Evolutionary conservation across 2,329 filamentous ascomycete species (phyloP), one percentile per base, ranked within the genome.

Genomic region (Pseudogymnoascus sp.): DNA sequence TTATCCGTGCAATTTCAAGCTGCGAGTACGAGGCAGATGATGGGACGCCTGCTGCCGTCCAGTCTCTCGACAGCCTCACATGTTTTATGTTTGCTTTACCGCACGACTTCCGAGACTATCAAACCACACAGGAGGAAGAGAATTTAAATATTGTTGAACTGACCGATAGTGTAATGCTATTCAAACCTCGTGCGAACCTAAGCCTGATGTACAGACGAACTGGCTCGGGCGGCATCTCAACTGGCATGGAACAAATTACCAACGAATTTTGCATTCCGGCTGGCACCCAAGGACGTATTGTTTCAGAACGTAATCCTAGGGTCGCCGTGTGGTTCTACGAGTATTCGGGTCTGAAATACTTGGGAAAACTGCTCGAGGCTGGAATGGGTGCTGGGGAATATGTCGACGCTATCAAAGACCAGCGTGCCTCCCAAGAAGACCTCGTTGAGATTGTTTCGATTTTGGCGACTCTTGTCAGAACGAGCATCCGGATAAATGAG

Each of bases 21-120:
- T 81, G 70, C 74, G 78, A 68, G 67, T 69, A 73, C 8, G 72
- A 73, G 16, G 14, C 33, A 23, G 70, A 72, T 14, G 74, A 74
- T 6, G 69, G 69, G 21, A 71, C 74, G 7, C 76, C 78, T 49
- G 69, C 80, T 43, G 80, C 92, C 8, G 74, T 88, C 38, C 77
- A 81, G n/a, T 78, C 88, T 62, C 78, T 97, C 11, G 83, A 87
- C 63, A 81, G 80, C 63, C 88, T 92, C 61, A 82, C 85, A 1
- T 88, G 84, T 6, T 84, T 97, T 62, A 96, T 93, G 29, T 87
- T 95, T 67, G 79, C 82, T 11, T 80, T 96, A n/a, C 87, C 90
- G 0, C 75, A 81, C 0, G 75, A 82, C 33, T 96, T 96, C 72
- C 81, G 82, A 43, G 84, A 83, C 37, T 97, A 95, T 68, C 83